Evolutionary conservation across 1,284 basidiomycete species (phyloP).

Genomic region (Ceratobasidium sp.): DNA sequence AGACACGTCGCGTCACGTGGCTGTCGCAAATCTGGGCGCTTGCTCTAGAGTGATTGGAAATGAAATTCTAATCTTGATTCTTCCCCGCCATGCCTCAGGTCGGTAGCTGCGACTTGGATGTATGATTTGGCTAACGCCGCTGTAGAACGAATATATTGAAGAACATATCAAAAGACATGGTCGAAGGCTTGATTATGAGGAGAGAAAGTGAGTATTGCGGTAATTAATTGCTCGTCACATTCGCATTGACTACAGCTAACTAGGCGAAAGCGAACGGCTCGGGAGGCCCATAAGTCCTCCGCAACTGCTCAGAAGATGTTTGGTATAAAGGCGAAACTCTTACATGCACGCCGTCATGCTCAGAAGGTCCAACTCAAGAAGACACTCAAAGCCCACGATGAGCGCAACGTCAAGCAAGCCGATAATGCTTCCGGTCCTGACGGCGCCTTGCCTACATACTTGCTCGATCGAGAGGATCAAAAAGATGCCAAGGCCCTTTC

Average conservation of each 20-base stretch:
- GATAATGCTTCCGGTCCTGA: constrained; percentile 86
- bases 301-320: constrained; percentile 92
- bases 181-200: constrained; percentile 85
- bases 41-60: constrained; percentile 13
- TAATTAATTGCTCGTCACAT: background rate
- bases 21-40: constrained; percentile 23
- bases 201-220: constrained; percentile 74
- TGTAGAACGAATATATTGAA: constrained; percentile 90
- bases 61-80: constrained; percentile 44
- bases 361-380: constrained; percentile 99
- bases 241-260: constrained; percentile 1
- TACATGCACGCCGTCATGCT: constrained; percentile 94
- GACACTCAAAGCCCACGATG: constrained; percentile 98
- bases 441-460: constrained; percentile 91
- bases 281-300: constrained; percentile 89
- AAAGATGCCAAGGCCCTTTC: constrained; percentile 98
- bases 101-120: constrained; percentile 48
- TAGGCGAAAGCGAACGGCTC: constrained; percentile 94
- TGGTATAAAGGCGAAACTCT: constrained; percentile 96
- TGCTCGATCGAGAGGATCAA: constrained; percentile 96
- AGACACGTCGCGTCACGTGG: constrained; percentile 41
- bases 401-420: constrained; percentile 96
- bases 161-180: constrained; percentile 91
- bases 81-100: constrained; percentile 71
- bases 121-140: background rate